phyloP scores from a whole-genome alignment of 495 filamentous ascomycete species.

The Hypoxylon subgilvum region DNA sequence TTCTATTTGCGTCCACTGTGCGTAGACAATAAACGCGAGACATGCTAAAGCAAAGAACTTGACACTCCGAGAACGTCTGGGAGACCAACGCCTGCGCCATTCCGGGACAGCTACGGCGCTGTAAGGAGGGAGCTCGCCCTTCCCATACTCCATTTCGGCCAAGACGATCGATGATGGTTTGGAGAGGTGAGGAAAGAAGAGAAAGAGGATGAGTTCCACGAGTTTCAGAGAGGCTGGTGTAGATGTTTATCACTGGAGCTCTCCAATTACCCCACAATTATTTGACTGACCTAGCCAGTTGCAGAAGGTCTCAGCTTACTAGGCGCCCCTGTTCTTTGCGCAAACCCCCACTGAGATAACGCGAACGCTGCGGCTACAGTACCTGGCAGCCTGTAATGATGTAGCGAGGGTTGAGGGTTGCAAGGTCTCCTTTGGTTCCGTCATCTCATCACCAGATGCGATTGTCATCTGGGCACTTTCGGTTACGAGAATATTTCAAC shows the following conservation, averaged over 20 bases:
- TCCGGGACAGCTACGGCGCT: conserved; percentile 35
- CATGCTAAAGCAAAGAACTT: conserved; percentile 44
- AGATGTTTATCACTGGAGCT: conserved; percentile 2
- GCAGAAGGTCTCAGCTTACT: conserved; percentile 7
- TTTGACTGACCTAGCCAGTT: conserved; percentile 14
- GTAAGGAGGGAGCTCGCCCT: conserved; percentile 42
- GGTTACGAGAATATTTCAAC: too few species aligned
- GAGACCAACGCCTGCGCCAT: conserved; percentile 29
- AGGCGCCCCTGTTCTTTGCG: too few species aligned
- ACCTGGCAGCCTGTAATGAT: neutral
- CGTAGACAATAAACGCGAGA: conserved; percentile 54
- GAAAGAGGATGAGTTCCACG: neutral
- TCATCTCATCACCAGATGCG: too few species aligned
- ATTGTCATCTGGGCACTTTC: too few species aligned
- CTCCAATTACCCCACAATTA: conserved; percentile 6
- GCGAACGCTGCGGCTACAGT: neutral
- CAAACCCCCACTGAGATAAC: conserved; percentile 33
- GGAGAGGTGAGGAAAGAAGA: neutral
- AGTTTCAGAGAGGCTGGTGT: conserved; percentile 23
- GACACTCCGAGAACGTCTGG: conserved; percentile 46
- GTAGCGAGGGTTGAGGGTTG: neutral
- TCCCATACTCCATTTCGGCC: conserved; percentile 26
- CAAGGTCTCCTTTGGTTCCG: too few species aligned
- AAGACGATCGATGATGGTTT: neutral
- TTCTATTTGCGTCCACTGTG: conserved; percentile 55